These are phyloP conservation scores for Pestalotiopsis sp. DNA, from an alignment of 2,329 filamentous ascomycete genomes.

Conservation along the genomic window DNA sequence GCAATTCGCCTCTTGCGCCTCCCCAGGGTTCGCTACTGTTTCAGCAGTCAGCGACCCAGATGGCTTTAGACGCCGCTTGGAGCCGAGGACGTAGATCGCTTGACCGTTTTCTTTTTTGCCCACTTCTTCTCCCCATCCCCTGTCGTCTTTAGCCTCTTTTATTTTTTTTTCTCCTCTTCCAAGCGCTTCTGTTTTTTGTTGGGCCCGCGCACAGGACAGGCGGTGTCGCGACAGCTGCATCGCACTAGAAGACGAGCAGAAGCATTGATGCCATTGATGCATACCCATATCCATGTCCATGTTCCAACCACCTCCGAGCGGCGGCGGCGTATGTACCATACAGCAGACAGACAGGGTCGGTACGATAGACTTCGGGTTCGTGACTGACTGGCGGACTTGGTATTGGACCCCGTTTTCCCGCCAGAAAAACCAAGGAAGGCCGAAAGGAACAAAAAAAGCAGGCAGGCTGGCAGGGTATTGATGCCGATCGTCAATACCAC, in stretches of 20 bases:
- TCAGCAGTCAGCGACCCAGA: not conserved
- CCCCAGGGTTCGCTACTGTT: conserved; percentile 5
- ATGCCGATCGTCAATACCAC: not conserved
- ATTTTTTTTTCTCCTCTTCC: not conserved
- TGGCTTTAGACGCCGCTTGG: not conserved
- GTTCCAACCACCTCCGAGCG: not conserved
- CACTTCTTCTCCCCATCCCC: not conserved
- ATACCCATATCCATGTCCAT: not conserved
- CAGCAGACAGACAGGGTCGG: not conserved
- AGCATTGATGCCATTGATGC: not conserved
- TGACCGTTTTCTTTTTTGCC: not conserved
- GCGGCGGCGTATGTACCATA: not conserved
- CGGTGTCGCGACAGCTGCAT: not conserved
- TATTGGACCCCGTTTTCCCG: not conserved
- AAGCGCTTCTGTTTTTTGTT: not conserved
- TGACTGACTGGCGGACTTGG: not conserved
- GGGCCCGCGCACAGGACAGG: not conserved
- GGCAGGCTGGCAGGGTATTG: not conserved
- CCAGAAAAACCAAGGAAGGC: not conserved
- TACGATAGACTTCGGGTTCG: not conserved
- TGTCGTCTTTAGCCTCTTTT: not conserved
- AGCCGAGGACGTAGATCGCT: conserved; percentile 4
- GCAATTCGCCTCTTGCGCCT: not conserved
- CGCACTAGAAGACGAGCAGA: not conserved
- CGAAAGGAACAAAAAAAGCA: not conserved